phyloP scores from a whole-genome alignment of 306 rosid genomes.

The Castanea crenata region DNA sequence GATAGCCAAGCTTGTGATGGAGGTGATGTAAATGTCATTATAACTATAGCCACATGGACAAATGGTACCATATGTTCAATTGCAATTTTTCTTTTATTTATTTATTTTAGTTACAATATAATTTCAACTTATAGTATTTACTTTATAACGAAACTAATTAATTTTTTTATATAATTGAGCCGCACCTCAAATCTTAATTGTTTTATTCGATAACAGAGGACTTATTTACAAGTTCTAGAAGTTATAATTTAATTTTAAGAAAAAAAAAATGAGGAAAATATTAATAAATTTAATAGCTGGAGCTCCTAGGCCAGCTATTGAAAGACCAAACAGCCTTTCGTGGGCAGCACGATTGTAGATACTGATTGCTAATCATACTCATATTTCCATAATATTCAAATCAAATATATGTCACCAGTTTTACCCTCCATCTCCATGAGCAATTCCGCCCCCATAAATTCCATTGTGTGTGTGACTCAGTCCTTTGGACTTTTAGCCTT shows the following conservation, averaged over 20 bases:
- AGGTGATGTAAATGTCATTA: too few relatives aligned
- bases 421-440: background rate
- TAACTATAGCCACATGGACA: too few relatives aligned
- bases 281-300: background rate
- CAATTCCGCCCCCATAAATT: background rate
- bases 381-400: background rate
- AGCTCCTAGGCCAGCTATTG: background rate
- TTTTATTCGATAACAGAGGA: too few relatives aligned
- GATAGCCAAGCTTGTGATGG: background rate
- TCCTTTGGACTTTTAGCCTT: background rate
- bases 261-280: background rate
- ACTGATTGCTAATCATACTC: background rate
- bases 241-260: background rate
- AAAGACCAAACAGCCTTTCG: slow-evolving; percentile 14
- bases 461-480: background rate
- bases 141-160: too few relatives aligned
- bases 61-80: too few relatives aligned
- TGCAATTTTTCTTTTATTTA: too few relatives aligned
- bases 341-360: slow-evolving; percentile 21
- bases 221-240: too few relatives aligned
- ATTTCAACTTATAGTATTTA: too few relatives aligned
- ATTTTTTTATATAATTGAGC: too few relatives aligned
- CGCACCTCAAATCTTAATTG: too few relatives aligned
- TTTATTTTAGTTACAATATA: too few relatives aligned
- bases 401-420: too few relatives aligned